phyloP scores from a whole-genome alignment of 164 flowering plant species.

The Kalanchoe fedtschenkoi region DNA sequence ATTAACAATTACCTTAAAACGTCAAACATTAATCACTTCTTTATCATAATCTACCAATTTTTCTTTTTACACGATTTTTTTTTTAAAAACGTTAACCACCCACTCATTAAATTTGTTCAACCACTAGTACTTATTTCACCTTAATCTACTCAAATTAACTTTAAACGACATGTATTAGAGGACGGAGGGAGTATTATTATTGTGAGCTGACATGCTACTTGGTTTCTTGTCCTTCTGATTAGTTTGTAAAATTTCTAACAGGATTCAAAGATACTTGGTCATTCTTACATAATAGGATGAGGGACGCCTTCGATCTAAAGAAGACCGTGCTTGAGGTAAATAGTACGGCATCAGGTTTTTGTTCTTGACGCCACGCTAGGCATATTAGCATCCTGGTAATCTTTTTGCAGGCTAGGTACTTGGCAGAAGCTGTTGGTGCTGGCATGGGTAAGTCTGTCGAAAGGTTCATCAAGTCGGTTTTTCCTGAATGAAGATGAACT shows the following conservation, averaged over 20 bases:
- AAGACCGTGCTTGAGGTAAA: constrained; percentile 74
- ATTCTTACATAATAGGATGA: constrained; percentile 59
- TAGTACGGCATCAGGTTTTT: neutral
- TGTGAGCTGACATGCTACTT: neutral
- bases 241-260: constrained; percentile 16
- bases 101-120: too few species aligned
- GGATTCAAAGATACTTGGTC: constrained; percentile 84
- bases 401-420: constrained; percentile 50
- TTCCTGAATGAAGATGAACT: constrained; percentile 18
- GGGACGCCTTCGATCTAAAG: constrained; percentile 76
- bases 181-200: neutral
- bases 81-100: too few species aligned
- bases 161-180: too few species aligned
- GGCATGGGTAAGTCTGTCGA: constrained; percentile 68
- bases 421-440: constrained; percentile 83
- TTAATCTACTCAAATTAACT: too few species aligned
- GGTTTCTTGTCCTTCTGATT: neutral
- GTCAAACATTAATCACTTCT: too few species aligned
- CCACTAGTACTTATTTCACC: too few species aligned
- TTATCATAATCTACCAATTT: too few species aligned
- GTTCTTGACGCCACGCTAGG: neutral
- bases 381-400: neutral
- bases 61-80: too few species aligned
- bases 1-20: too few species aligned
- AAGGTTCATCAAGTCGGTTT: constrained; percentile 41